phyloP scores from a whole-genome alignment of 2,329 filamentous ascomycete species.

The Stagonosporopsis cucurbitacearum region DNA sequence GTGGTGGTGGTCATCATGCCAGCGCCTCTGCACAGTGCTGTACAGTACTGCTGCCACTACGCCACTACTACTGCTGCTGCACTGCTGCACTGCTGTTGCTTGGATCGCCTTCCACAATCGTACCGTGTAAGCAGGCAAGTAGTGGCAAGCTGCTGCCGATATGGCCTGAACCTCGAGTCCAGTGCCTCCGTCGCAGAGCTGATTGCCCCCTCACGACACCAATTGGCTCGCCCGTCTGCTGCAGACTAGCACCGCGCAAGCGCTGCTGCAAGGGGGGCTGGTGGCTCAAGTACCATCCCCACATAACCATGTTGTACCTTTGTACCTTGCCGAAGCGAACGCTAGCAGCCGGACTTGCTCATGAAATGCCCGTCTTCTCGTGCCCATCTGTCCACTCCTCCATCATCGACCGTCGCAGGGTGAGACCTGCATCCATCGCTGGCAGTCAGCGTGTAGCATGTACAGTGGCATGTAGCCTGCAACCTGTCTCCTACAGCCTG shows the following conservation, averaged over 20 bases:
- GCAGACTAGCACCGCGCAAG: constrained; percentile 36
- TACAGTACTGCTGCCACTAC: too few relatives aligned
- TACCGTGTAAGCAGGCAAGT: constrained; percentile 24
- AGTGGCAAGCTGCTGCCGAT: constrained; percentile 19
- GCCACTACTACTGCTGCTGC: too few relatives aligned
- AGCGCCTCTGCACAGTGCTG: constrained; percentile 14
- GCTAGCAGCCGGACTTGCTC: constrained; percentile 33
- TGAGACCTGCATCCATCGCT: constrained; percentile 17
- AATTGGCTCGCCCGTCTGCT: constrained; percentile 39
- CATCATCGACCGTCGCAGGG: constrained; percentile 4
- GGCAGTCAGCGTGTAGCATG: background rate
- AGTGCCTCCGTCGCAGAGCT: constrained; percentile 16
- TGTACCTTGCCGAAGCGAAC: constrained; percentile 52
- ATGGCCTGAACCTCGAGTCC: constrained; percentile 13
- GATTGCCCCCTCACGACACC: constrained; percentile 22
- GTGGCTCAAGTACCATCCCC: constrained; percentile 46
- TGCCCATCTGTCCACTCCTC: constrained; percentile 3
- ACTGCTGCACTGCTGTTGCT: too few relatives aligned
- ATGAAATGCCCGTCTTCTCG: background rate
- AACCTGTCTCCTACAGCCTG: background rate
- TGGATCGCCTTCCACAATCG: too few relatives aligned
- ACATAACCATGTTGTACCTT: constrained; percentile 38
- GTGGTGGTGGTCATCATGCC: too few relatives aligned
- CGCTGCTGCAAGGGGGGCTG: constrained; percentile 48
- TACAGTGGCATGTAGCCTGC: constrained; percentile 1